Evolutionary conservation across 495 filamentous ascomycete genomes (phyloP), one percentile per base, ranked within the genome.

Genomic region (Cercophora scortea): DNA sequence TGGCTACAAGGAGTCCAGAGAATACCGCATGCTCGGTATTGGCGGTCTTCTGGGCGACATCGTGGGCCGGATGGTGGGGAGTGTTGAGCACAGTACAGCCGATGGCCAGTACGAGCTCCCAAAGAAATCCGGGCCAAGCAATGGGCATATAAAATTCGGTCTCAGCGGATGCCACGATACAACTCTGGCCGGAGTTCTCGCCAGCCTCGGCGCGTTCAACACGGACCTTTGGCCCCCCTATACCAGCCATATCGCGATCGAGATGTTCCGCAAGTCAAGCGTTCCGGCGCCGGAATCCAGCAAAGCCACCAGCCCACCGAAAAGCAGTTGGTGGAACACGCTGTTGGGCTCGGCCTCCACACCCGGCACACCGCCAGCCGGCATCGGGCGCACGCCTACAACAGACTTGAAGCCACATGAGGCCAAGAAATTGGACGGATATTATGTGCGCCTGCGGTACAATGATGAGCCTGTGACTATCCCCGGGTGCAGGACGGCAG

Each of bases 131-230:
- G 65, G 77, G 47, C 67, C 77, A n/a, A 77, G 85, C 56, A 85
- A 82, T 55, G 75, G 90, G 35, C 57, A 57, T 1, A 56, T 74
- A 56, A 65, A 63, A 16, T 72, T 77, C 43, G 86, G 81, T 5
- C 70, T 98, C 57, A 86, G 82, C 59, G 93, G 93, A 16, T 96
- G 90, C 59, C 93, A 98, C 64, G 93, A 98, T 66, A 97, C 93
- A 9, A 96, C 93, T 16, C 74, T 97, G 8, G 93, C 88, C 5
- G 88, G 77, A 0, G 68, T 94, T 10, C 69, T 98, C 36, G 75
- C 85, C 8, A 89, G 86, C 54, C 58, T 96, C 1, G 93, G 93
- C 8, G 84, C 86, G 6, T 93, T 84, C 63, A 75, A 90, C 42
- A 72, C 71, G 17, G 77, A 80, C 43, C 75, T 74, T 18, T 98